Evolutionary conservation across 768 basidiomycete genomes (phyloP).

Genomic region (Leccinum rimulosum): DNA sequence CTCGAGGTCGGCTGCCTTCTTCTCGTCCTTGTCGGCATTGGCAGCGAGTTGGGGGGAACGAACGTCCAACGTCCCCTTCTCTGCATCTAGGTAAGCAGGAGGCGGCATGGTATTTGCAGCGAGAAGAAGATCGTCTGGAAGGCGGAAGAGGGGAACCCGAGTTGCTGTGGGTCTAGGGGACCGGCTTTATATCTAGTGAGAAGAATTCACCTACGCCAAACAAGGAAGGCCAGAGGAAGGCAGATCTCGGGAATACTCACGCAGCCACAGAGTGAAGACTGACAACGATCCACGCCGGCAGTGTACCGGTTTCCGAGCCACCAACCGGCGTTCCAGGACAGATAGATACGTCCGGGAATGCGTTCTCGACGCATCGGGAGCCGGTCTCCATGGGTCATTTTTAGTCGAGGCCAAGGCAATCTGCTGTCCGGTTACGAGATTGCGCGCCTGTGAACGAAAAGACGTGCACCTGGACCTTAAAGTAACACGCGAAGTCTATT

Average conservation of each 20-base stretch:
- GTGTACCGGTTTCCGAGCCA: constrained; percentile 13
- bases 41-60: constrained; percentile 33
- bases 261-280: constrained; percentile 4
- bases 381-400: constrained; percentile 8
- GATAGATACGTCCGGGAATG: not conserved
- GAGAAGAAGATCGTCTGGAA: constrained; percentile 11
- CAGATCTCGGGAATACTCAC: constrained; percentile 20
- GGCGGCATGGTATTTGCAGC: constrained; percentile 39
- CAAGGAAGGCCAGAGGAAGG: constrained; percentile 5
- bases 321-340: constrained; percentile 4
- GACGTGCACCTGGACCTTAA: not conserved
- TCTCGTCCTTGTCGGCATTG: constrained; percentile 35
- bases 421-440: not conserved
- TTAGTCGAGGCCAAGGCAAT: not conserved
- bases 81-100: constrained; percentile 49
- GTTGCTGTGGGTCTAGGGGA: not conserved
- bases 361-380: constrained; percentile 8
- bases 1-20: constrained; percentile 33
- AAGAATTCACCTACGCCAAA: constrained; percentile 6
- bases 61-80: constrained; percentile 55
- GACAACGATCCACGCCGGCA: constrained; percentile 14
- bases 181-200: constrained; percentile 24
- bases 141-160: constrained; percentile 8
- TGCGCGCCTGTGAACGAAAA: not conserved
- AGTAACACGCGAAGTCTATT: not conserved